phyloP scores from a whole-genome alignment of 805 yeast genomes.

The Kodamaea neixiangensis region DNA sequence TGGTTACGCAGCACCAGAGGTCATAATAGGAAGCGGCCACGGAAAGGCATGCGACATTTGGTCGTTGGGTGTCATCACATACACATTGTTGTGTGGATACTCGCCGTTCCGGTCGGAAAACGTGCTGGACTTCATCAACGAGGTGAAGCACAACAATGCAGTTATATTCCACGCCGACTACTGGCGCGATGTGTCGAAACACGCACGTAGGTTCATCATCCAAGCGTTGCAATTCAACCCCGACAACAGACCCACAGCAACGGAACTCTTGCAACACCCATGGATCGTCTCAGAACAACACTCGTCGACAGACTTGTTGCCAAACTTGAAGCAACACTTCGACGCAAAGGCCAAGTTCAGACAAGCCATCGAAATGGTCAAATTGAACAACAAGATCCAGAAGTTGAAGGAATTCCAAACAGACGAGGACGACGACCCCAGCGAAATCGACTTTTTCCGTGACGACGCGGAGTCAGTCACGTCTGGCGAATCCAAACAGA shows the following conservation, averaged over 20 bases:
- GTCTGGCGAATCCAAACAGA: constrained; percentile 12
- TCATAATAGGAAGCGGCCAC: constrained; percentile 77
- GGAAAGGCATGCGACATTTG: constrained; percentile 96
- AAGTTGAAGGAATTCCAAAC: constrained; percentile 64
- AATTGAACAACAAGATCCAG: constrained; percentile 74
- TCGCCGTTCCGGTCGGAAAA: constrained; percentile 89
- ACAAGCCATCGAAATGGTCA: constrained; percentile 83
- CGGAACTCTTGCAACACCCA: constrained; percentile 62
- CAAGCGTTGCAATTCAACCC: constrained; percentile 72
- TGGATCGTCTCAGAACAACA: constrained; percentile 64
- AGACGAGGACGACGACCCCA: constrained; percentile 56
- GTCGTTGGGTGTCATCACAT: constrained; percentile 92
- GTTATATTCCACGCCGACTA: constrained; percentile 85
- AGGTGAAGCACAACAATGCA: constrained; percentile 69
- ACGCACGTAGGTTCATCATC: constrained; percentile 77
- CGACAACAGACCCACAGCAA: constrained; percentile 65
- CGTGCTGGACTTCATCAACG: constrained; percentile 76
- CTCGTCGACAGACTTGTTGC: constrained; percentile 69
- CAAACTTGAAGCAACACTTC: constrained; percentile 76
- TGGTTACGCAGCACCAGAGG: constrained; percentile 98
- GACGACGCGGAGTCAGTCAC: constrained; percentile 30
- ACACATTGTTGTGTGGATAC: constrained; percentile 87
- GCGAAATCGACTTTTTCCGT: constrained; percentile 47
- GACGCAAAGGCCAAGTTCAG: constrained; percentile 81
- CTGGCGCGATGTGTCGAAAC: constrained; percentile 79